These are phyloP conservation scores for Hibiscus tridactylites DNA, from an alignment of 345 rosid species.

Conservation along the genomic window DNA sequence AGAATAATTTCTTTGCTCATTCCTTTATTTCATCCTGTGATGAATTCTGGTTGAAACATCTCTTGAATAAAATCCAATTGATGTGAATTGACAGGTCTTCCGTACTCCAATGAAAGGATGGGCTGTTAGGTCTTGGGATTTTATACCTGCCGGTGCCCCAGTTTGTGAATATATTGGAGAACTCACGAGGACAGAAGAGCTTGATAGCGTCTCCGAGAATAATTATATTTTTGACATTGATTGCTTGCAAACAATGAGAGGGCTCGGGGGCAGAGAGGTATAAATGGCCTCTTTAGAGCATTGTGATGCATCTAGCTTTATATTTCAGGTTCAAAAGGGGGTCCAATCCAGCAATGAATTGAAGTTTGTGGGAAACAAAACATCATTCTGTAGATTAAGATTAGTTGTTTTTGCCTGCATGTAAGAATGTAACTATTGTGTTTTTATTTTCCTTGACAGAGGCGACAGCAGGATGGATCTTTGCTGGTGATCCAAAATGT, in stretches of 20 bases:
- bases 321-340: not conserved
- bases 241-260: conserved; percentile 88
- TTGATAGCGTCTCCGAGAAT: conserved; percentile 52
- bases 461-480: conserved; percentile 48
- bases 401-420: not conserved
- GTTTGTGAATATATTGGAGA: conserved; percentile 82
- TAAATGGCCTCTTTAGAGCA: not conserved
- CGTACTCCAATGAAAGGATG: conserved; percentile 85
- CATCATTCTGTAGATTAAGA: not conserved
- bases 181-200: conserved; percentile 61
- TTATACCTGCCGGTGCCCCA: conserved; percentile 85
- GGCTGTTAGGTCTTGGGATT: conserved; percentile 97
- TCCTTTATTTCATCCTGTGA: conserved; percentile 3
- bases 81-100: conserved; percentile 49
- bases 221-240: conserved; percentile 85
- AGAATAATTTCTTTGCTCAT: not conserved
- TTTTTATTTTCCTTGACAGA: conserved; percentile 36
- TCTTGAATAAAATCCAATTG: not conserved
- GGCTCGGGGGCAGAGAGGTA: conserved; percentile 88
- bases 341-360: not conserved
- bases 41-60: not conserved
- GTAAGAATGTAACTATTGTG: not conserved
- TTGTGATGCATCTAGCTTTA: not conserved
- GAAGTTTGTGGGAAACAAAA: not conserved
- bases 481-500: conserved; percentile 18